Percentiles rank a stretch among this genome's conserved stretches.
These are phyloP conservation scores for Glycine latifolia DNA, from an alignment of 306 rosid species.

Conservation along the genomic window DNA sequence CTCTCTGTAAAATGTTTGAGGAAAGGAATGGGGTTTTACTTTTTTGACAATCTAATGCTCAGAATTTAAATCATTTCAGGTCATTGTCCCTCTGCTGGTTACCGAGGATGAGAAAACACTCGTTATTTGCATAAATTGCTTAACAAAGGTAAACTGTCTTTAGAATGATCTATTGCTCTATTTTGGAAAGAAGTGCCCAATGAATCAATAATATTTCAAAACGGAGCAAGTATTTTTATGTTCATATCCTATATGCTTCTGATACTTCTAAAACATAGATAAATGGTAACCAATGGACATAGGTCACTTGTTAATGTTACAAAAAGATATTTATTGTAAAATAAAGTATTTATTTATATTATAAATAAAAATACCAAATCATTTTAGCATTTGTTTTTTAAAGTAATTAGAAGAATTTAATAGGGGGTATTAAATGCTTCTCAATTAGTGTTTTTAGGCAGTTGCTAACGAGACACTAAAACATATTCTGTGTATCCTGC, in stretches of 20 bases:
- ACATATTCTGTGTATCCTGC: too few species aligned
- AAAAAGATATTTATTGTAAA: background rate
- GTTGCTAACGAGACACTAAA: too few species aligned
- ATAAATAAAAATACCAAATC: background rate
- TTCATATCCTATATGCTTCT: constrained; percentile 21
- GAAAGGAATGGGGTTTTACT: constrained; percentile 8
- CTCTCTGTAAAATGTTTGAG: constrained; percentile 17
- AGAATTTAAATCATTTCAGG: constrained; percentile 64
- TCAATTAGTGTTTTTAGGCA: background rate
- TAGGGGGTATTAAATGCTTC: background rate
- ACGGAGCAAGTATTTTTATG: constrained; percentile 1
- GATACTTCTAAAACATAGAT: background rate
- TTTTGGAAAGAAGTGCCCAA: constrained; percentile 14
- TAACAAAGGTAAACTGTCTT: constrained; percentile 83
- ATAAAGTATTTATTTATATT: background rate
- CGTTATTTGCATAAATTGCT: constrained; percentile 88
- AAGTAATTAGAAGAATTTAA: background rate
- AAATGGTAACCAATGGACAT: background rate
- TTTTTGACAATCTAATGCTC: constrained; percentile 40
- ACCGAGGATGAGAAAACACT: constrained; percentile 98
- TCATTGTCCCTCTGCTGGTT: constrained; percentile 83
- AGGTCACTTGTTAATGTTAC: background rate
- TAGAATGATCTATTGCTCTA: constrained; percentile 17
- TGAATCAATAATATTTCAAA: constrained; percentile 30
- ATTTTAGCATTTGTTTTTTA: background rate